A percentile compares a stretch with the other conserved stretches of the same genome.
Conservation (phyloP, 805 yeast genomes). For the Cyberlindnera mrakii region DNA sequence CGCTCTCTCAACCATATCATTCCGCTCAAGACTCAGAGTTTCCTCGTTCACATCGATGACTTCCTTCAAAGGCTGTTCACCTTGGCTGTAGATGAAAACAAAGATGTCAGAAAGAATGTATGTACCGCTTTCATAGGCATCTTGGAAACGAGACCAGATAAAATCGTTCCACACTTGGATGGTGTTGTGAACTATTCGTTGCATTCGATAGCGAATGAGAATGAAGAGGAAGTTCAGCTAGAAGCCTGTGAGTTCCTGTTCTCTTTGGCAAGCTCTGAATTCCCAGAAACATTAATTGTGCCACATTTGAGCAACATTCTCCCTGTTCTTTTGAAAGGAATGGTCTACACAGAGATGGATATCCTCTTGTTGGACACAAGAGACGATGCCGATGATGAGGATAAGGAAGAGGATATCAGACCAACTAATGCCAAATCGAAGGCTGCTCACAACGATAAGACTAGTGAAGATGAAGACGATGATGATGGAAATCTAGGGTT, state of each 20-base stretch:
- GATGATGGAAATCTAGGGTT: slow-evolving; percentile 61
- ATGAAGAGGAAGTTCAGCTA: slow-evolving; percentile 69
- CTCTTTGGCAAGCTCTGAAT: slow-evolving; percentile 57
- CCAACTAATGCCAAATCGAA: slow-evolving; percentile 74
- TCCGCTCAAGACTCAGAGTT: slow-evolving; percentile 59
- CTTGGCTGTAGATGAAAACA: slow-evolving; percentile 57
- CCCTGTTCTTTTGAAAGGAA: slow-evolving; percentile 72
- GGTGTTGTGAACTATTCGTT: slow-evolving; percentile 85
- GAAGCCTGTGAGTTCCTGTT: slow-evolving; percentile 92
- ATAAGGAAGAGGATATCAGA: slow-evolving; percentile 79
- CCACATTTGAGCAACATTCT: slow-evolving; percentile 57
- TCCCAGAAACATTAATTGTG: slow-evolving; percentile 46
- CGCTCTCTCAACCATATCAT: slow-evolving; percentile 74
- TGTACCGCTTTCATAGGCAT: slow-evolving; percentile 71
- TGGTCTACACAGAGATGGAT: slow-evolving; percentile 87
- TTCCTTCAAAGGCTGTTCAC: slow-evolving; percentile 59
- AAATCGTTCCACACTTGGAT: slow-evolving; percentile 67
- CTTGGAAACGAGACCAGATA: slow-evolving; percentile 75
- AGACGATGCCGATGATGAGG: slow-evolving; percentile 74
- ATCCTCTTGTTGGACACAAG: slow-evolving; percentile 60
- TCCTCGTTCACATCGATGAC: slow-evolving; percentile 58
- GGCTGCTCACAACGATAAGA: slow-evolving; percentile 22
- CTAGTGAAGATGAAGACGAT: slow-evolving; percentile 60
- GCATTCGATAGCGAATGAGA: slow-evolving; percentile 57
- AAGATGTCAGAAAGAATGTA: slow-evolving; percentile 62